Conservation (phyloP, 108 stramenopile genomes). For the Discostella pseudostelligera region DNA sequence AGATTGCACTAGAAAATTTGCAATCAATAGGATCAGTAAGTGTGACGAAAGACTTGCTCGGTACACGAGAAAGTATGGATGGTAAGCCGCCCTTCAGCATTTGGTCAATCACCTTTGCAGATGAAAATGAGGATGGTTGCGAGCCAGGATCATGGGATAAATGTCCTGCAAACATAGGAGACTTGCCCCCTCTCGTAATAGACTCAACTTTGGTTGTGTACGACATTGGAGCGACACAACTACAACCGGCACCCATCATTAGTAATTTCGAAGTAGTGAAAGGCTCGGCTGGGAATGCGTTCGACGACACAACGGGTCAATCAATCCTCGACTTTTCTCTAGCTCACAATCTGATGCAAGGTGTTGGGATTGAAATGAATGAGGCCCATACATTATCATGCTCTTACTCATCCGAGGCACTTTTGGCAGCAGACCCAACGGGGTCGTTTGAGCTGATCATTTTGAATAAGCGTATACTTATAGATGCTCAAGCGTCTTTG, state of each 20-base stretch:
- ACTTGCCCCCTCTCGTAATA: conserved; percentile 19
- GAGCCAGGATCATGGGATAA: conserved; percentile 34
- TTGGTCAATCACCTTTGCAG: conserved; percentile 43
- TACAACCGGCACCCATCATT: conserved; percentile 26
- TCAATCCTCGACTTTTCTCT: conserved; percentile 42
- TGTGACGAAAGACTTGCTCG: conserved; percentile 40
- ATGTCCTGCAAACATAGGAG: conserved; percentile 38
- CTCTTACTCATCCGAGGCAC: conserved; percentile 16
- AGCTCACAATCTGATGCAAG: conserved; percentile 28
- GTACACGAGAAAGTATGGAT: conserved; percentile 5
- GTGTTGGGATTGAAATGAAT: conserved; percentile 52
- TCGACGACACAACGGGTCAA: conserved; percentile 29
- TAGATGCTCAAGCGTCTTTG: conserved; percentile 22
- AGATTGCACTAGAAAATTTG: conserved; percentile 52
- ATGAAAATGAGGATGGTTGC: conserved; percentile 19
- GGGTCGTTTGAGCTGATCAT: conserved; percentile 39
- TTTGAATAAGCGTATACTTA: conserved; percentile 13
- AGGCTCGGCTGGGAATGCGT: conserved; percentile 61
- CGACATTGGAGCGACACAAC: conserved; percentile 23
- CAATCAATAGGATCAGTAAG: conserved; percentile 49
- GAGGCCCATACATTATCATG: conserved; percentile 58
- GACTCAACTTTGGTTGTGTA: conserved; percentile 20
- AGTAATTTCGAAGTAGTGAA: conserved; percentile 48
- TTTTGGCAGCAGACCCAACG: conserved; percentile 11
- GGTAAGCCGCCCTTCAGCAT: conserved; percentile 14